Percentiles rank a stretch among this genome's conserved stretches.
phyloP scores from a whole-genome alignment of 2,329 filamentous ascomycete species.

The Alternaria sp. region DNA sequence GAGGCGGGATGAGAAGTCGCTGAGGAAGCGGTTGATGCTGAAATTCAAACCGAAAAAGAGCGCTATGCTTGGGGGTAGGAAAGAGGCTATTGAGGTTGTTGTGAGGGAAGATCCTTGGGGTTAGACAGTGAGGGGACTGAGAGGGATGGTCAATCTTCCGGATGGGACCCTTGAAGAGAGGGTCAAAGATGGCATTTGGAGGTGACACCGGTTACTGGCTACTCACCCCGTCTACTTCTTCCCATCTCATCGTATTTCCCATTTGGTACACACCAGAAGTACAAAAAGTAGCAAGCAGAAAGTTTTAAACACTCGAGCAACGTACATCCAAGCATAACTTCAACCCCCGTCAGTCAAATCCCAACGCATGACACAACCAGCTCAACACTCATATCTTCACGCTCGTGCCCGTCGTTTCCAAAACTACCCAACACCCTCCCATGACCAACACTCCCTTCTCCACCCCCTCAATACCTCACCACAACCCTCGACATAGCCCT shows the following conservation, averaged over 20 bases:
- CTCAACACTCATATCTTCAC: too few species aligned
- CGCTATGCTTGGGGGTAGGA: constrained; percentile 1
- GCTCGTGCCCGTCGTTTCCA: not conserved
- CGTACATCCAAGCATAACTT: too few species aligned
- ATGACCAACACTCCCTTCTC: not conserved
- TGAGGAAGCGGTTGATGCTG: not conserved
- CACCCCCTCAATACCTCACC: not conserved
- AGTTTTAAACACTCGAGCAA: not conserved
- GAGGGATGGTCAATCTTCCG: too few species aligned
- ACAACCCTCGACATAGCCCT: not conserved
- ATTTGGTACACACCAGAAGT: not conserved
- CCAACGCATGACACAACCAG: too few species aligned
- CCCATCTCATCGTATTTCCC: too few species aligned
- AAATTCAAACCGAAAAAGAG: not conserved
- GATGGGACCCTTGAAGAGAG: too few species aligned
- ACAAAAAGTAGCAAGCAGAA: not conserved
- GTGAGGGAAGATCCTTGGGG: not conserved
- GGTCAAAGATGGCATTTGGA: too few species aligned
- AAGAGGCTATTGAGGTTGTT: not conserved
- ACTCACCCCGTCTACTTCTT: not conserved
- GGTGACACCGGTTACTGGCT: not conserved
- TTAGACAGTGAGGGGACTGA: not conserved
- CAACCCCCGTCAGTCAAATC: too few species aligned
- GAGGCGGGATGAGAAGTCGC: not conserved
- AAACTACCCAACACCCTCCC: not conserved